These are phyloP conservation scores for Eucalyptus cladocalyx DNA, from an alignment of 345 rosid genomes.

Conservation along the genomic window DNA sequence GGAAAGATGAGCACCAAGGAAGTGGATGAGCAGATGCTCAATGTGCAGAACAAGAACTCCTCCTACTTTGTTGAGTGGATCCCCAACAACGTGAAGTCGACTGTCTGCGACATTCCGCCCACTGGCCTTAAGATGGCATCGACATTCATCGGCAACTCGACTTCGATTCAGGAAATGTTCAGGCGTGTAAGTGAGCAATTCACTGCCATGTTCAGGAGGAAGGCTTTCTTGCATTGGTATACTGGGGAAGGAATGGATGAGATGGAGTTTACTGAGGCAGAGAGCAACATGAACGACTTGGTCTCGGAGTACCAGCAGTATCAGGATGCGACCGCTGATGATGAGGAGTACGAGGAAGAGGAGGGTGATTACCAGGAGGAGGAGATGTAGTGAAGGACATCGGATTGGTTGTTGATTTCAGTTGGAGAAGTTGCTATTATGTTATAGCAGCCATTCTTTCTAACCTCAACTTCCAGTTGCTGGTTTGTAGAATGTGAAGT, in stretches of 20 bases:
- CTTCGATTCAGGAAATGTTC: constrained; percentile 74
- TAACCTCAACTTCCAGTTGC: constrained; percentile 23
- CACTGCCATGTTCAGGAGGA: constrained; percentile 29
- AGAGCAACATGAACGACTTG: constrained; percentile 72
- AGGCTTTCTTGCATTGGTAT: constrained; percentile 34
- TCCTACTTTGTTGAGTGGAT: constrained; percentile 34
- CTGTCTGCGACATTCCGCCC: constrained; percentile 70
- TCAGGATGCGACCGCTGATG: constrained; percentile 74
- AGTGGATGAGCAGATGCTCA: constrained; percentile 41
- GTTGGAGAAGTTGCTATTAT: background rate
- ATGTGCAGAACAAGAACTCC: constrained; percentile 32
- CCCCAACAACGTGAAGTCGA: constrained; percentile 60
- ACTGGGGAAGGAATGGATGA: constrained; percentile 32
- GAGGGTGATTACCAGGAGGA: constrained; percentile 27
- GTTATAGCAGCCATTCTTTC: background rate
- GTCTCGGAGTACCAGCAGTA: constrained; percentile 73
- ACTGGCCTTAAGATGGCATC: constrained; percentile 71
- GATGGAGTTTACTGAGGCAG: constrained; percentile 42
- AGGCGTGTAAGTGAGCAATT: constrained; percentile 68
- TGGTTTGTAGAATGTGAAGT: constrained; percentile 1
- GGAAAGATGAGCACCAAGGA: constrained; percentile 82
- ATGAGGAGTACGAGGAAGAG: constrained; percentile 56
- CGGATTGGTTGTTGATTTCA: background rate
- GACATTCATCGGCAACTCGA: constrained; percentile 59
- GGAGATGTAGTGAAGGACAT: background rate